A percentile compares a stretch with the other conserved stretches of the same genome.
Conservation (phyloP, 2,329 filamentous ascomycete species). For the Knoxdaviesia capensis region DNA sequence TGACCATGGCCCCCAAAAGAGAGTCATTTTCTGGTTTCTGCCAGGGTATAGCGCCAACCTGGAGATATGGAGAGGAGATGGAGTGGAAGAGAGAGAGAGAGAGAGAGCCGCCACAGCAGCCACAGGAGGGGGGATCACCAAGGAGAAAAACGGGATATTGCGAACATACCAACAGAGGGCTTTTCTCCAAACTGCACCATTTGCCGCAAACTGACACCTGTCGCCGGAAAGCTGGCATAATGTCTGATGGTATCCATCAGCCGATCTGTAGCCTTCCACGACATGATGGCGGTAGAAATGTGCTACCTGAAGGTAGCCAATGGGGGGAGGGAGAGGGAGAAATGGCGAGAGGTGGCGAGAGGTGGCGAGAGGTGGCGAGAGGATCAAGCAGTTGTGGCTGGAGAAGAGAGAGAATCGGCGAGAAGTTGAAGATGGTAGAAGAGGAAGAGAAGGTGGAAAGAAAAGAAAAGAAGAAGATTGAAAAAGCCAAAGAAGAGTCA, state of each 20-base stretch:
- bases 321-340: background rate
- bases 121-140: background rate
- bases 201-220: slow-evolving; percentile 86
- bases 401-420: background rate
- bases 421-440: background rate
- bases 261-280: slow-evolving; percentile 78
- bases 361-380: background rate
- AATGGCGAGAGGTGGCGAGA: background rate
- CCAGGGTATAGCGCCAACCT: background rate
- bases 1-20: too few relatives aligned
- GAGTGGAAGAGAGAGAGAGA: slow-evolving; percentile 1
- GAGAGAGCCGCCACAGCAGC: background rate
- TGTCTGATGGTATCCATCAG: slow-evolving; percentile 96
- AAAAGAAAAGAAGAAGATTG: background rate
- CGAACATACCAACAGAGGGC: slow-evolving; percentile 58
- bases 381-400: background rate
- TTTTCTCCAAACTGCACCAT: slow-evolving; percentile 98
- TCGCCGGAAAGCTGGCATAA: slow-evolving; percentile 92
- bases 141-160: too few relatives aligned
- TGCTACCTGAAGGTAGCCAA: background rate
- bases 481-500: background rate
- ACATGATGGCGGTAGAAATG: slow-evolving; percentile 37
- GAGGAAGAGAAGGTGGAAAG: background rate
- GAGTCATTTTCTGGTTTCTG: too few relatives aligned
- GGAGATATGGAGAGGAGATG: background rate